Percentiles rank a stretch among this genome's conserved stretches.
These are phyloP conservation scores for Aspergillus baeticus DNA, from an alignment of 495 filamentous ascomycete genomes.

Conservation along the genomic window DNA sequence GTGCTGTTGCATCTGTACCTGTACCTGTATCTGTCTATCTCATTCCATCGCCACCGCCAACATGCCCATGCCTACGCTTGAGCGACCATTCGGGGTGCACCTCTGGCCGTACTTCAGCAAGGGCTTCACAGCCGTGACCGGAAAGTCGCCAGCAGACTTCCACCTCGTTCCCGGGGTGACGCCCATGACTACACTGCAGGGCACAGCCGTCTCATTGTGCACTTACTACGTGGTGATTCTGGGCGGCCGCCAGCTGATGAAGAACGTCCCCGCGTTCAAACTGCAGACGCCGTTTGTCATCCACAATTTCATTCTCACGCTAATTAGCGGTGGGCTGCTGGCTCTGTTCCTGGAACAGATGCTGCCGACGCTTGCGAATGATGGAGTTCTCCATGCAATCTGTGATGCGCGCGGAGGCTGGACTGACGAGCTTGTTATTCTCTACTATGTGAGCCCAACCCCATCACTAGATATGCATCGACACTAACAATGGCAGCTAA, in stretches of 20 bases:
- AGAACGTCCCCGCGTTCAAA: conserved; percentile 53
- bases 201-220: conserved; percentile 53
- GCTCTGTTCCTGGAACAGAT: conserved; percentile 65
- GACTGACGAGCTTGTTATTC: conserved; percentile 61
- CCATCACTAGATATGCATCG: neutral
- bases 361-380: conserved; percentile 55
- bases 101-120: conserved; percentile 95
- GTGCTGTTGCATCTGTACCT: neutral
- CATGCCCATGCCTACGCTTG: conserved; percentile 73
- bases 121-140: conserved; percentile 68
- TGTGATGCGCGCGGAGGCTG: conserved; percentile 63
- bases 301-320: conserved; percentile 65
- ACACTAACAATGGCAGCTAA: conserved; percentile 47
- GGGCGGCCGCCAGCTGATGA: conserved; percentile 66
- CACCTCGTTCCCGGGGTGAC: conserved; percentile 57
- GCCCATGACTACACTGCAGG: conserved; percentile 58
- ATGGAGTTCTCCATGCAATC: conserved; percentile 64
- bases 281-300: conserved; percentile 67
- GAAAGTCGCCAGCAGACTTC: conserved; percentile 62
- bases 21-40: neutral
- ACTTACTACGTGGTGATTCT: conserved; percentile 67
- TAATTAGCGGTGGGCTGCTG: conserved; percentile 58
- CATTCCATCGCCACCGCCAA: conserved; percentile 18
- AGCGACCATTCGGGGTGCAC: conserved; percentile 85
- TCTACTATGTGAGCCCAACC: conserved; percentile 61